Conservation (phyloP, 106 monocot species). For the Dioscorea alata region DNA sequence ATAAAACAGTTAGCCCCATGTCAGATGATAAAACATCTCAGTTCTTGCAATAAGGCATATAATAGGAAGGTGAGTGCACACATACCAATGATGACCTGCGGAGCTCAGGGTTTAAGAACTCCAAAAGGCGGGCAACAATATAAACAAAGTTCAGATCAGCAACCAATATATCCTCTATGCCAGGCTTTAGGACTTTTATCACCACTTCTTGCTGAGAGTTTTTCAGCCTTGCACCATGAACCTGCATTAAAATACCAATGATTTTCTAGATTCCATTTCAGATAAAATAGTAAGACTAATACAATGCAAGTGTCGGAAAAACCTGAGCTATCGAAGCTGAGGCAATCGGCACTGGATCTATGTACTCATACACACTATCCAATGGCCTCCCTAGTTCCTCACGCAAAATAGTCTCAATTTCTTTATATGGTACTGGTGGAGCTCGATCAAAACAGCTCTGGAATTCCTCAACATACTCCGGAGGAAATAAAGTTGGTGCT, state of each 20-base stretch:
- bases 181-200: conserved; percentile 94
- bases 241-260: conserved; percentile 28
- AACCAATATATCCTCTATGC: conserved; percentile 83
- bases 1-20: background rate
- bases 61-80: background rate
- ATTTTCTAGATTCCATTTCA: conserved; percentile 2
- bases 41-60: background rate
- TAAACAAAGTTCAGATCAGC: conserved; percentile 97
- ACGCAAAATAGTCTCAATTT: conserved; percentile 69
- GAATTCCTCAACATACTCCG: conserved; percentile 92
- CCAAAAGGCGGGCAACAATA: conserved; percentile 72
- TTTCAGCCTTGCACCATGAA: conserved; percentile 87
- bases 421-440: conserved; percentile 72
- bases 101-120: conserved; percentile 89
- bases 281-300: background rate
- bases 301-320: background rate
- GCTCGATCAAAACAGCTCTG: conserved; percentile 96
- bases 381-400: conserved; percentile 77
- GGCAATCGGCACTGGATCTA: conserved; percentile 91
- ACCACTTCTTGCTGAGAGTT: conserved; percentile 84
- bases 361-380: conserved; percentile 78
- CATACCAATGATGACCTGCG: conserved; percentile 80
- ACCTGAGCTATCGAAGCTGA: conserved; percentile 98
- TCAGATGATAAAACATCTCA: no score
- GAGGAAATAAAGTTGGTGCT: conserved; percentile 91